Percentiles rank a stretch among this genome's conserved stretches.
Evolutionary conservation across 108 stramenopile species (phyloP).

Genomic region (Seminavis robusta): DNA sequence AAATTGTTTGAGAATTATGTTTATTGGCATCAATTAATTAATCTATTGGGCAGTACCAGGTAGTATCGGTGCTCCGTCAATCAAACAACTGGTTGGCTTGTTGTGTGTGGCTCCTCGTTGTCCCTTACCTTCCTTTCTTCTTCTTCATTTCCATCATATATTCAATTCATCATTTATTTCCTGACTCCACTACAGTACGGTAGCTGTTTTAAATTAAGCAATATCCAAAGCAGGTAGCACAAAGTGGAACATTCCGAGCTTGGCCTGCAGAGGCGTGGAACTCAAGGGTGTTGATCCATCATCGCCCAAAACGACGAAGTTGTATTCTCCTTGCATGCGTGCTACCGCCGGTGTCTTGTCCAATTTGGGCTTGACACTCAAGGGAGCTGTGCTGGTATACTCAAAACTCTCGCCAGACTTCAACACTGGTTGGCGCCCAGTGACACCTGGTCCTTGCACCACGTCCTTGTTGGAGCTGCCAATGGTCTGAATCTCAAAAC

Average conservation of each 20-base stretch:
- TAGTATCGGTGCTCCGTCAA: too few relatives aligned
- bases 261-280: slow-evolving; percentile 79
- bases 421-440: slow-evolving; percentile 87
- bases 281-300: slow-evolving; percentile 73
- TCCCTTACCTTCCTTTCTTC: too few relatives aligned
- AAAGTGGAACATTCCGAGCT: slow-evolving; percentile 84
- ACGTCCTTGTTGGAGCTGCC: slow-evolving; percentile 81
- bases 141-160: too few relatives aligned
- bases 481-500: slow-evolving; percentile 89
- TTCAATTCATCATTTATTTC: too few relatives aligned
- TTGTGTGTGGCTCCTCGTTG: too few relatives aligned
- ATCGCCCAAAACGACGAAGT: slow-evolving; percentile 70
- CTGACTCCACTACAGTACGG: too few relatives aligned
- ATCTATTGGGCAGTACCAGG: too few relatives aligned
- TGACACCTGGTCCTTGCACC: slow-evolving; percentile 88
- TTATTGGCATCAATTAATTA: too few relatives aligned
- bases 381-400: slow-evolving; percentile 86
- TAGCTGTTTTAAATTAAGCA: slow-evolving; percentile 1
- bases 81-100: too few relatives aligned
- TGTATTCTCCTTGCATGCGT: slow-evolving; percentile 85
- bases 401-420: slow-evolving; percentile 92
- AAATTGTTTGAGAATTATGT: too few relatives aligned
- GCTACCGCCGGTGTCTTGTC: slow-evolving; percentile 86
- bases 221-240: slow-evolving; percentile 58
- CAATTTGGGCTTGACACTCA: slow-evolving; percentile 74